These are phyloP conservation scores for Schoenoplectus triqueter DNA, from an alignment of 202 grass and related monocot genomes.

Conservation along the genomic window DNA sequence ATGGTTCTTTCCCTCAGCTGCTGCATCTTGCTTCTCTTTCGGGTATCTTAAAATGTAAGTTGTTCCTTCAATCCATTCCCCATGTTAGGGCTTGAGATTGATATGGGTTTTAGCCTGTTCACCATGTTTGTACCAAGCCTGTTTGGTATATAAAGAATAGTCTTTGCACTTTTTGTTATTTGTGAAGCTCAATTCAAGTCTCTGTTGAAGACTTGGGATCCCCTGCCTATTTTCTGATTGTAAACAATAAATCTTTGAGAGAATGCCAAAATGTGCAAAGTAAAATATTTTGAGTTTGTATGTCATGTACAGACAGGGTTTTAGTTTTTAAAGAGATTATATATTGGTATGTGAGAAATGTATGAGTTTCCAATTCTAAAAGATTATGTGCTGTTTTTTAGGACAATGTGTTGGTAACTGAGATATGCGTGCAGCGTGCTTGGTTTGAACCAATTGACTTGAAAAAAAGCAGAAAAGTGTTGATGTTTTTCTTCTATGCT, in stretches of 20 bases:
- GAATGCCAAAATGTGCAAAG: neutral
- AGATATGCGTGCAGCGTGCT: neutral
- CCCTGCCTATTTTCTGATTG: neutral
- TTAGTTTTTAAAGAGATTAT: neutral
- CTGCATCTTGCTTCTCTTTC: conserved; percentile 98
- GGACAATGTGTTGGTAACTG: neutral
- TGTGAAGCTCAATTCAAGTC: neutral
- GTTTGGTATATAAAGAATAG: neutral
- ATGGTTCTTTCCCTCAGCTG: conserved; percentile 92
- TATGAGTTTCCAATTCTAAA: neutral
- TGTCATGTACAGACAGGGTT: conserved; percentile 9
- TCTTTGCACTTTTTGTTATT: neutral
- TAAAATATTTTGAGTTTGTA: conserved; percentile 12
- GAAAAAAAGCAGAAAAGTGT: neutral
- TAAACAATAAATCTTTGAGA: neutral
- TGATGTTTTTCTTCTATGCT: conserved; percentile 15
- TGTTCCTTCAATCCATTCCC: neutral
- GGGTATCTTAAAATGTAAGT: conserved; percentile 96
- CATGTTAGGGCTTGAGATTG: neutral
- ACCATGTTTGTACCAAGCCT: neutral
- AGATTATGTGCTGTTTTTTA: neutral
- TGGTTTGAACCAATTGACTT: neutral
- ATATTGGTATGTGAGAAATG: neutral
- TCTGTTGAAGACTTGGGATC: neutral
- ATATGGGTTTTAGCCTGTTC: neutral